Base-by-base conservation (phyloP, 2,329 filamentous ascomycete genomes). In the Ceratocystis ficicola region DNA sequence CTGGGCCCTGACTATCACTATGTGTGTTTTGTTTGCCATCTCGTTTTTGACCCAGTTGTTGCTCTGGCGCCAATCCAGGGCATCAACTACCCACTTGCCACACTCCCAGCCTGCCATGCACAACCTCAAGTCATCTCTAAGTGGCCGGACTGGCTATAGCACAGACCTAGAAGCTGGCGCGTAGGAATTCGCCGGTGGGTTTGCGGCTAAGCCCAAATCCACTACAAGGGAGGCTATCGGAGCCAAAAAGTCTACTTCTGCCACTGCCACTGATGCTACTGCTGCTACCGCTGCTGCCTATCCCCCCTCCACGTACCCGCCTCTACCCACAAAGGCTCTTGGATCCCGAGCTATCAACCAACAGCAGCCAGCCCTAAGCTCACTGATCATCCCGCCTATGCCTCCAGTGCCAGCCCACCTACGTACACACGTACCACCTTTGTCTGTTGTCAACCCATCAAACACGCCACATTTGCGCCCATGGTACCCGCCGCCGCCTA, bases 1-100 rank as follows among this genome's bases (percentile, higher is more conserved):
- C 70, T 96, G 91, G 92, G 91, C 90, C 0, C 76, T 96, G 68
- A 83, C 85, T 74, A 92, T 96, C 74, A 86, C 86, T 3, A 81
- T 95, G 62, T 90, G 86, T 74, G 82, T 88, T 55, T 76, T 90
- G 44, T 89, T 89, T 71, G 80, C 83, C 68, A 80, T 89, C 68
- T 86, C 84, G 1, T 76, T 79, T 59, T 75, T 86, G 62, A 79
- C 82, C 59, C 81, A 79, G 36, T 75, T 78, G 65, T 83, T 84
- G 70, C 77, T 90, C 48, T 88, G 85, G 83, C 80, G 82, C 69
- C 22, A 15, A 15, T 22, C n/a, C 8, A 65, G 30, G 17, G 1
- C 30, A 17, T 32, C 28, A 8, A 50, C 52, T 69, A 44, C 59
- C 62, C 66, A 46, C 44, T 62, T 59, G 10, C 32, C 44, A 25